phyloP scores from a whole-genome alignment of 495 filamentous ascomycete species.

The Thozetella sp. region DNA sequence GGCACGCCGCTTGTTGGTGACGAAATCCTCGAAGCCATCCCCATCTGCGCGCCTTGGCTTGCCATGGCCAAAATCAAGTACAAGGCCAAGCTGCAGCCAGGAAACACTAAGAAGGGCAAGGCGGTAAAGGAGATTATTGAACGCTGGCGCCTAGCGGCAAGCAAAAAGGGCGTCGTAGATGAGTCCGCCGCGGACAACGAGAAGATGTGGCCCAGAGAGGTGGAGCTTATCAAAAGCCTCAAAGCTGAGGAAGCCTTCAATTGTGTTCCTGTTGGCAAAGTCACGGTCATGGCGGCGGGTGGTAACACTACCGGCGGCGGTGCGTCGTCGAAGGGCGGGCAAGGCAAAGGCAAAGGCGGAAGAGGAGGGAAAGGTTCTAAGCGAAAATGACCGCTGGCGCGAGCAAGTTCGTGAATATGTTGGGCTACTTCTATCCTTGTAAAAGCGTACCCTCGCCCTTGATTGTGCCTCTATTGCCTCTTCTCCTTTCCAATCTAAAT shows the following conservation, averaged over 20 bases:
- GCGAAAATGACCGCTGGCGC: not conserved
- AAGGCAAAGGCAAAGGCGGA: conserved; percentile 23
- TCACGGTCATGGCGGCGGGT: conserved; percentile 74
- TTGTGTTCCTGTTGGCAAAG: conserved; percentile 79
- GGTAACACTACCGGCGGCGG: conserved; percentile 45
- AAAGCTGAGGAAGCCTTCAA: conserved; percentile 84
- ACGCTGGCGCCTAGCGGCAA: conserved; percentile 68
- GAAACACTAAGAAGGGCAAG: conserved; percentile 89
- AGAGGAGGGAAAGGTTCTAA: conserved; percentile 16
- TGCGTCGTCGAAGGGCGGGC: conserved; percentile 42
- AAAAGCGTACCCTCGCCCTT: no score
- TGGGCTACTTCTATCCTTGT: no score
- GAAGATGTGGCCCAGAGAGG: conserved; percentile 79
- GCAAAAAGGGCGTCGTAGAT: conserved; percentile 59
- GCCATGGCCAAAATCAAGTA: conserved; percentile 82
- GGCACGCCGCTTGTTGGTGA: conserved; percentile 80
- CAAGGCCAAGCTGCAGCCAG: conserved; percentile 90
- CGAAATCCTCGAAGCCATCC: conserved; percentile 86
- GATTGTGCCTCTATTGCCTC: no score
- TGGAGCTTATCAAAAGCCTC: conserved; percentile 77
- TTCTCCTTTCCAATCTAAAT: no score
- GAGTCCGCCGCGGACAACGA: conserved; percentile 63
- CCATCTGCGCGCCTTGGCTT: conserved; percentile 87
- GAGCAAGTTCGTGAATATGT: no score
- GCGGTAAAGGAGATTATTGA: conserved; percentile 86